A percentile compares a stretch with the other conserved stretches of the same genome.
phyloP scores from a whole-genome alignment of 139 green algal genomes.

The Chlamydomonas incerta region DNA sequence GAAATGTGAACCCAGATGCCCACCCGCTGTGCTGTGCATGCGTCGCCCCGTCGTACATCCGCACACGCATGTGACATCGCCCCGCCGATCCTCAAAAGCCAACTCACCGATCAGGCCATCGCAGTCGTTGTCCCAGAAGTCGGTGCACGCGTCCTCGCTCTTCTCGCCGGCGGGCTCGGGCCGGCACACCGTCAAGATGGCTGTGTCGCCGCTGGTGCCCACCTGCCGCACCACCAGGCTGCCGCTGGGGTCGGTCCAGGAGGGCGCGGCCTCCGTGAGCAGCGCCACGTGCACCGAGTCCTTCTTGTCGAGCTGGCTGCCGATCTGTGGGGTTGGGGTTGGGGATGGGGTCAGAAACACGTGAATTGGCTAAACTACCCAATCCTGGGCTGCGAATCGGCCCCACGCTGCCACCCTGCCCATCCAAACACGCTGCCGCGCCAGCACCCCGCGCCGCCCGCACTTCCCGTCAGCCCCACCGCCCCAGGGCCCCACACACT shows the following conservation, averaged over 20 bases:
- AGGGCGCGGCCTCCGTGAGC: background rate
- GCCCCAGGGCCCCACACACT: too few relatives aligned
- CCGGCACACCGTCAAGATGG: slow-evolving; percentile 26
- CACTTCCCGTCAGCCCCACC: background rate
- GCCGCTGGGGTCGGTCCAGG: slow-evolving; percentile 16
- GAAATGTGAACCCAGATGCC: too few relatives aligned
- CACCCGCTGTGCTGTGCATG: too few relatives aligned
- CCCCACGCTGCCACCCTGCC: too few relatives aligned
- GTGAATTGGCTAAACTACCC: too few relatives aligned
- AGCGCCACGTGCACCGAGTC: slow-evolving; percentile 8
- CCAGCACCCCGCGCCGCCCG: background rate
- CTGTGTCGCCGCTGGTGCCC: background rate
- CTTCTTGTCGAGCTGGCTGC: background rate
- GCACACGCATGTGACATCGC: too few relatives aligned
- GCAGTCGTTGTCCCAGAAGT: slow-evolving; percentile 42
- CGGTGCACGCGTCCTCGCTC: slow-evolving; percentile 13
- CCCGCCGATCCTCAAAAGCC: too few relatives aligned
- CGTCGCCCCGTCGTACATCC: too few relatives aligned
- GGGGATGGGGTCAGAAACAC: background rate
- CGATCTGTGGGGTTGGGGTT: background rate
- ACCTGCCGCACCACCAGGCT: slow-evolving; percentile 25
- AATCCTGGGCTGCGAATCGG: too few relatives aligned
- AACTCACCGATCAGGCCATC: slow-evolving; percentile 21
- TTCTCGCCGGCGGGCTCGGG: background rate
- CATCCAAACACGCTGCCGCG: background rate